Evolutionary conservation across 352 stramenopile species (phyloP), one percentile per base, ranked within the genome.

Genomic region (Phytopythium oedochilum): DNA sequence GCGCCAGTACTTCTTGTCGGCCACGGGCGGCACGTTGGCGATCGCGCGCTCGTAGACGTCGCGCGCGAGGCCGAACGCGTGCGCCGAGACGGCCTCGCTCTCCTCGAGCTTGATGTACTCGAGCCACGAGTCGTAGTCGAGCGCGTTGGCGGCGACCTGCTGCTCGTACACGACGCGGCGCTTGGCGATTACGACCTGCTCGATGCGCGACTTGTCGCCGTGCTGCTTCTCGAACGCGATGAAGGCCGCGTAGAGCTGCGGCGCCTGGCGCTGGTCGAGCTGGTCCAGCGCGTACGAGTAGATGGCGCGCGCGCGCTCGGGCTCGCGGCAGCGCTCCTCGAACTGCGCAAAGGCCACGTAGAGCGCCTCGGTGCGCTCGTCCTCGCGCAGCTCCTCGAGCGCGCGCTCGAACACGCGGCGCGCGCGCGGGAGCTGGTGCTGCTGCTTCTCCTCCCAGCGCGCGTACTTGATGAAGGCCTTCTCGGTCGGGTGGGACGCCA

Each of bases 101-200:
- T 99, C 93, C 61, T 99, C 95, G n/a, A 99, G 76, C 60, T 98
- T 97, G 29, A 98, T 92, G 73, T 97, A 99, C 71, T 99, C 97
- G 66, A 99, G 98, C 97, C 97, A 99, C 50, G 83, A 86, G 78
- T 99, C 97, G 66, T 99, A 99, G 73, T 99, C 94, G 28, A 94
- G 79, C 9, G 95, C 87, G 64, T 98, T 92, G 1, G 75, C 68
- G 5, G 83, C 72, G 17, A 99, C 68, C 40, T 89, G 75, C 53
- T 96, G 81, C 60, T 99, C 94, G 61, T 99, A 99, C 57, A 98
- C 76, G 20, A 94, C 86, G 32, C 96, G 81, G 49, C 97, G 84
- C 68, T 98, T 98, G 28, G 80, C 89, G 42, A 99, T 83, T 36
- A 99, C 86, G 15, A 98, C 93, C 39, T 93, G 73, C 68, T 99